Percentiles rank a stretch among this genome's conserved stretches.
Conservation (phyloP, 768 basidiomycete species). For the Cubamyces lactineus region DNA sequence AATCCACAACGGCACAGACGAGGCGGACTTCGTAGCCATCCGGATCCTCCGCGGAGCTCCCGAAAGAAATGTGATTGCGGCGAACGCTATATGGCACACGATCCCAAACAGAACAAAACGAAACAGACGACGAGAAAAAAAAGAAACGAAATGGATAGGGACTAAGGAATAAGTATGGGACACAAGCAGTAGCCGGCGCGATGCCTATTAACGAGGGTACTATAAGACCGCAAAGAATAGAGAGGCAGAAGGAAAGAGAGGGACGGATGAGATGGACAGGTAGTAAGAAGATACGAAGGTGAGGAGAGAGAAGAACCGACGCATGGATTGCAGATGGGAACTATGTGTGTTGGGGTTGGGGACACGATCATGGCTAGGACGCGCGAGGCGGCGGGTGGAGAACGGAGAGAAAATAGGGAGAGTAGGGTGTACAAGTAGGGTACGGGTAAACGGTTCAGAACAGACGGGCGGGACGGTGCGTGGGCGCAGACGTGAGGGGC, state of each 20-base stretch:
- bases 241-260: neutral
- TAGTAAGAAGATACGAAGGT: neutral
- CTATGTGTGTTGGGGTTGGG: neutral
- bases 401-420: conserved; percentile 13
- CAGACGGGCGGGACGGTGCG: conserved; percentile 2
- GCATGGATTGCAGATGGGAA: neutral
- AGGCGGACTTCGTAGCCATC: too few species aligned
- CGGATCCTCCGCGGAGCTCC: neutral
- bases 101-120: neutral
- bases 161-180: neutral
- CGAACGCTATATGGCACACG: neutral
- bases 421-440: conserved; percentile 21
- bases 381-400: neutral
- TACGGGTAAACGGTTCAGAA: neutral
- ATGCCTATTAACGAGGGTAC: conserved; percentile 17
- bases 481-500: conserved; percentile 22
- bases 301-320: too few species aligned
- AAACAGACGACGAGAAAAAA: neutral
- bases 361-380: too few species aligned
- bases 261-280: neutral
- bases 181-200: neutral
- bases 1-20: too few species aligned
- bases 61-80: neutral
- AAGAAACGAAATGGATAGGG: neutral
- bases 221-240: neutral